Percentiles rank a stretch among this genome's conserved stretches.
Evolutionary conservation across 495 filamentous ascomycete genomes (phyloP).

Genomic region (Evernia prunastri): DNA sequence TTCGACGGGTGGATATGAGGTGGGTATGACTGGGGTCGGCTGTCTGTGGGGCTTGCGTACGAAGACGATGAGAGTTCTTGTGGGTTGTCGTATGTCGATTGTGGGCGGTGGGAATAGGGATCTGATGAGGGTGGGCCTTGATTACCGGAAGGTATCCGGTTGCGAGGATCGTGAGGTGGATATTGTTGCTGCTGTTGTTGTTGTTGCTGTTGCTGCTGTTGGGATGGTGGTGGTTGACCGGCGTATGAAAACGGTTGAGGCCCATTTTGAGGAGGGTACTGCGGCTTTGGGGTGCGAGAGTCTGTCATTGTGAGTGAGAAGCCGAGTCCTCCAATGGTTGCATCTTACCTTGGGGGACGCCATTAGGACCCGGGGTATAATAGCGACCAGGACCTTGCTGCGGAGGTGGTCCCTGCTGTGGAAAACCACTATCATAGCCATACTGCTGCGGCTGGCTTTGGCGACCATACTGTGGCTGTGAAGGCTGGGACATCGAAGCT

Average conservation of each 20-base stretch:
- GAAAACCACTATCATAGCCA: slow-evolving; percentile 50
- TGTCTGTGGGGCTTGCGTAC: slow-evolving; percentile 72
- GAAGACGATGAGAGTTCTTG: slow-evolving; percentile 81
- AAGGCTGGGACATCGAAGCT: slow-evolving; percentile 84
- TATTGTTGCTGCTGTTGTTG: slow-evolving; percentile 32
- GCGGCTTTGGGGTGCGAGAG: slow-evolving; percentile 24
- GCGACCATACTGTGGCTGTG: slow-evolving; percentile 62
- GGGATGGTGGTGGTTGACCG: slow-evolving; percentile 30
- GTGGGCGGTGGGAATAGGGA: slow-evolving; percentile 48
- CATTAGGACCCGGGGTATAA: slow-evolving; percentile 54
- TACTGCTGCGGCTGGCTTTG: slow-evolving; percentile 55
- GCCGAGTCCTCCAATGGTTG: neutral
- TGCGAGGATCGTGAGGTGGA: slow-evolving; percentile 41
- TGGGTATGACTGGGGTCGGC: slow-evolving; percentile 37
- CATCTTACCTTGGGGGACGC: slow-evolving; percentile 5
- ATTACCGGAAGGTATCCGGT: slow-evolving; percentile 34
- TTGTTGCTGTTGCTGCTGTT: slow-evolving; percentile 34
- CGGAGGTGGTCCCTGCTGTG: slow-evolving; percentile 46
- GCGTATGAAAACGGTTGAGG: slow-evolving; percentile 37
- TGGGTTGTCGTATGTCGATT: slow-evolving; percentile 69
- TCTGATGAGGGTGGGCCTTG: slow-evolving; percentile 36
- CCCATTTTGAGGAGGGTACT: slow-evolving; percentile 29
- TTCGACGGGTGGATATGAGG: slow-evolving; percentile 38
- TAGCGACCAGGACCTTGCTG: slow-evolving; percentile 62
- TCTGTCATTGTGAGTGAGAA: slow-evolving; percentile 10